A percentile compares a stretch with the other conserved stretches of the same genome.
Conservation (phyloP, 2,329 filamentous ascomycete species). For the Aaosphaeria pasadenensis region DNA sequence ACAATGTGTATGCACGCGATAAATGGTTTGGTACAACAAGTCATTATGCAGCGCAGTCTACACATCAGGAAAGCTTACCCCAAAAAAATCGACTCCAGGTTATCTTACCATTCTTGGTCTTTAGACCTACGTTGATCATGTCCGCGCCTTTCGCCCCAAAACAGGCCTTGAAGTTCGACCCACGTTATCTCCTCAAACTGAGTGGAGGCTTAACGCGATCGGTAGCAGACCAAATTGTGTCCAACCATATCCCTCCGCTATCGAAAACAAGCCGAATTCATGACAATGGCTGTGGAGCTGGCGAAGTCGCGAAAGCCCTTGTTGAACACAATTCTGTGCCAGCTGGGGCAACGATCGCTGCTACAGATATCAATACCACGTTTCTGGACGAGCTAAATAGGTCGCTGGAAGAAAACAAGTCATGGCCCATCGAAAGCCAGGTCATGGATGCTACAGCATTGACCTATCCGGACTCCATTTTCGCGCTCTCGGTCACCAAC, state of each 20-base stretch:
- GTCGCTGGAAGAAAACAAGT: background rate
- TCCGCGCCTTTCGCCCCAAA: too few species aligned
- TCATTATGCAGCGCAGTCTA: too few species aligned
- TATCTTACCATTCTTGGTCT: too few species aligned
- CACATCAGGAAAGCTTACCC: too few species aligned
- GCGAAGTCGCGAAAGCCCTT: background rate
- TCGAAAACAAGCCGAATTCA: constrained; percentile 9
- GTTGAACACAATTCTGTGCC: background rate
- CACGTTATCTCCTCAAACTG: too few species aligned
- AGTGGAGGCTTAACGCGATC: too few species aligned
- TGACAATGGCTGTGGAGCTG: constrained; percentile 4
- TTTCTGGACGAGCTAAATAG: background rate
- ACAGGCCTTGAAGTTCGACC: too few species aligned
- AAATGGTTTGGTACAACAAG: too few species aligned
- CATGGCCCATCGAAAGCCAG: background rate
- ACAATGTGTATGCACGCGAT: too few species aligned
- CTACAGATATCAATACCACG: constrained; percentile 6
- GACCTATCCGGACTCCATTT: constrained; percentile 13
- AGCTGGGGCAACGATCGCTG: background rate
- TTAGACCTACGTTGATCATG: too few species aligned
- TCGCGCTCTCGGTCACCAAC: constrained; percentile 31
- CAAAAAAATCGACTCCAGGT: too few species aligned
- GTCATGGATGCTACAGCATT: constrained; percentile 1
- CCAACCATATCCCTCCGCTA: constrained; percentile 13
- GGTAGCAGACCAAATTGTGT: too few species aligned